Evolutionary conservation across 164 flowering plant species (phyloP).

Genomic region (Taxillus chinensis): DNA sequence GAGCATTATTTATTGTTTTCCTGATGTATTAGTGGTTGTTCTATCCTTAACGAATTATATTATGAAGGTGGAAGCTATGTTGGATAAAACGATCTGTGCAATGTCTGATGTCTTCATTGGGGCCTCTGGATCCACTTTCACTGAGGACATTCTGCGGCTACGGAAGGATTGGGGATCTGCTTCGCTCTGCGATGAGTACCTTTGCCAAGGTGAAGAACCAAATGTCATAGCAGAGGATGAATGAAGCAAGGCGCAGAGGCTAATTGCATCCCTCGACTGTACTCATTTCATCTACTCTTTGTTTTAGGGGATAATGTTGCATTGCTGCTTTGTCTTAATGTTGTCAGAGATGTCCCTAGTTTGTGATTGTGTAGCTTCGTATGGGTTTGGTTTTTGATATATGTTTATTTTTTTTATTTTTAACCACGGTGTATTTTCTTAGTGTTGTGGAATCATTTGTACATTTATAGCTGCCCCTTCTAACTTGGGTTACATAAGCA

Average conservation of each 20-base stretch:
- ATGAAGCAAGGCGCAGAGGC: slow-evolving; percentile 15
- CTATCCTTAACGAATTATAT: neutral
- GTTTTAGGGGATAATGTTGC: no score
- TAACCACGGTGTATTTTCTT: no score
- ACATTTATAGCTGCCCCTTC: no score
- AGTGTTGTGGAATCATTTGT: no score
- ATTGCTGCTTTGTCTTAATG: no score
- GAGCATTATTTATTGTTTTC: no score
- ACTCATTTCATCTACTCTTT: neutral
- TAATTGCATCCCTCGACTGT: neutral
- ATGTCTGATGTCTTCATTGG: slow-evolving; percentile 82
- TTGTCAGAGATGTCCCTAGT: no score
- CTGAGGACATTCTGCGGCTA: slow-evolving; percentile 83
- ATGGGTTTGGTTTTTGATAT: no score
- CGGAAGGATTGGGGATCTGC: slow-evolving; percentile 78
- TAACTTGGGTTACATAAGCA: no score
- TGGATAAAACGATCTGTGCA: slow-evolving; percentile 91
- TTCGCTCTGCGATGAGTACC: slow-evolving; percentile 80
- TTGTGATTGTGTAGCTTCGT: no score
- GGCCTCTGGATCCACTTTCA: slow-evolving; percentile 90
- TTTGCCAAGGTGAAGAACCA: slow-evolving; percentile 75
- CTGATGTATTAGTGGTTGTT: no score
- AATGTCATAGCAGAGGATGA: slow-evolving; percentile 70
- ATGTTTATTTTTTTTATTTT: no score
- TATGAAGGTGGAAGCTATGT: slow-evolving; percentile 96